These are phyloP conservation scores for Tolypocladium ovalisporum DNA, from an alignment of 2,329 filamentous ascomycete species.

Conservation along the genomic window DNA sequence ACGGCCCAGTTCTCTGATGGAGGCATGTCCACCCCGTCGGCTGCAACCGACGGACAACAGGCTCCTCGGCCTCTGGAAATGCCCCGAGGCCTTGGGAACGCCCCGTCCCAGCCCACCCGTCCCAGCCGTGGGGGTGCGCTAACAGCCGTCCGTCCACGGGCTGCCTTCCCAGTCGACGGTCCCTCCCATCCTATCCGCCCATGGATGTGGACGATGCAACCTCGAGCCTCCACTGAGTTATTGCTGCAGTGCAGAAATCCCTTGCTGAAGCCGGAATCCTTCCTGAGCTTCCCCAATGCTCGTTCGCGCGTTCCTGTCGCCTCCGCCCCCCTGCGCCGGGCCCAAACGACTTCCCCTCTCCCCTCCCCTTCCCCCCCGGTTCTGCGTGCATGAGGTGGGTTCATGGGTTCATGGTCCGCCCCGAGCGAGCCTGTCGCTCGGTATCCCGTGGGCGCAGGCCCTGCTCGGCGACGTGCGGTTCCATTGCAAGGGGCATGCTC, in stretches of 20 bases:
- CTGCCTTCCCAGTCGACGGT: not conserved
- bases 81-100: slow-evolving; percentile 4
- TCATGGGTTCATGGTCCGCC: not conserved
- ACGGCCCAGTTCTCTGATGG: too few species aligned
- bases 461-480: too few species aligned
- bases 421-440: not conserved
- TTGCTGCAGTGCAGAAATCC: not conserved
- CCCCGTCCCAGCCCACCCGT: slow-evolving; percentile 2
- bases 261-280: not conserved
- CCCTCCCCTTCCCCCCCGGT: not conserved
- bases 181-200: slow-evolving; percentile 1
- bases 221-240: not conserved
- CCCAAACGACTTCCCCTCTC: not conserved
- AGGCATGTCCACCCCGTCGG: too few species aligned
- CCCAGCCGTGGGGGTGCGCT: not conserved
- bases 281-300: not conserved
- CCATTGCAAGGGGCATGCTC: not conserved
- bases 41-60: not conserved
- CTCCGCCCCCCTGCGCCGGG: not conserved
- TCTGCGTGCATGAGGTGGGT: not conserved
- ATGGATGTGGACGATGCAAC: not conserved
- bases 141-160: not conserved
- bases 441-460: not conserved
- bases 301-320: not conserved
- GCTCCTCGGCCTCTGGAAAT: not conserved